Evolutionary conservation across 768 basidiomycete species (phyloP).

Genomic region (Boletus patriciae): DNA sequence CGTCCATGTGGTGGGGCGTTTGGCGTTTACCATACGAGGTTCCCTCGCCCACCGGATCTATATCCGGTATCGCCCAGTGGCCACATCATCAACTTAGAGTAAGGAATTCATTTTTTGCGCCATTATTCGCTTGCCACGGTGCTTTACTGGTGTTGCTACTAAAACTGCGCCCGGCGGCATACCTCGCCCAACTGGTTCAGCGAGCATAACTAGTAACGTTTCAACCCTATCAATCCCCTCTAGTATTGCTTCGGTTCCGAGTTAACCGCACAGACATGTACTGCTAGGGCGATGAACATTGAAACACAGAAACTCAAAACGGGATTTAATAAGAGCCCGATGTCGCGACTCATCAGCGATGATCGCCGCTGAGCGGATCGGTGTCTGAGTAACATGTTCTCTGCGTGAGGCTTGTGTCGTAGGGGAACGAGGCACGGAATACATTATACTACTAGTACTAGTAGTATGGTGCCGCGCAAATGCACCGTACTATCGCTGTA

Average conservation of each 20-base stretch:
- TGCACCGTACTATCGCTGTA: no score
- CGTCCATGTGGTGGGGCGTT: not conserved
- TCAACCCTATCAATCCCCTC: not conserved
- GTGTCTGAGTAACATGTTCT: conserved; percentile 11
- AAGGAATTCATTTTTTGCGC: not conserved
- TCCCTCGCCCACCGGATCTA: not conserved
- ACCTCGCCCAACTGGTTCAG: not conserved
- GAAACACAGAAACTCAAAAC: conserved; percentile 9
- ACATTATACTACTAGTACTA: not conserved
- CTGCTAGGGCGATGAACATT: not conserved
- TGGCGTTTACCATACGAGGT: not conserved
- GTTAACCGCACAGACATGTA: not conserved
- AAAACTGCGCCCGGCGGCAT: not conserved
- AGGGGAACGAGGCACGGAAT: not conserved
- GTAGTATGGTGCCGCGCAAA: no score
- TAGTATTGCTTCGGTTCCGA: conserved; percentile 8
- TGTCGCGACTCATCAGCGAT: no score
- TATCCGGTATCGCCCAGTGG: not conserved
- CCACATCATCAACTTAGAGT: not conserved
- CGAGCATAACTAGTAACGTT: not conserved
- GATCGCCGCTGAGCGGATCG: conserved; percentile 13
- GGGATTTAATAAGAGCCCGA: not conserved
- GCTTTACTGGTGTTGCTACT: not conserved
- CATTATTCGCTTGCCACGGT: not conserved
- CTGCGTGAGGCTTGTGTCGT: not conserved